These are phyloP conservation scores for Podospora anserina DNA, from an alignment of 495 filamentous ascomycete species.

Conservation along the genomic window DNA sequence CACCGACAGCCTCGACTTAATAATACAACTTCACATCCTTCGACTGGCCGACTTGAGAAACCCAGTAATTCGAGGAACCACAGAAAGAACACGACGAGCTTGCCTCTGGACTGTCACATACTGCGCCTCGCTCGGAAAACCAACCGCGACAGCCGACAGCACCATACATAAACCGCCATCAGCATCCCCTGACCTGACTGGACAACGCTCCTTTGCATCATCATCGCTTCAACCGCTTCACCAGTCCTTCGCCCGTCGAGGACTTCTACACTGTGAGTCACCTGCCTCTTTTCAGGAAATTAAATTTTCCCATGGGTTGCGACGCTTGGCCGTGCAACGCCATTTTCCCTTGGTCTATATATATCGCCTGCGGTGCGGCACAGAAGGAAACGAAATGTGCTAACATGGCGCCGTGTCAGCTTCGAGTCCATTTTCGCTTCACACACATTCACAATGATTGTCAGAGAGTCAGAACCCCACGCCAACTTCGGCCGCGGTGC, in stretches of 20 bases:
- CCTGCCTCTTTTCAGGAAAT: conserved; percentile 24
- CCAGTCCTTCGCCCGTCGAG: conserved; percentile 36
- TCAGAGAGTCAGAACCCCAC: conserved; percentile 41
- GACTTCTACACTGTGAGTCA: conserved; percentile 44
- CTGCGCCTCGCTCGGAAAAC: conserved; percentile 6
- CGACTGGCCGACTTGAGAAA: neutral
- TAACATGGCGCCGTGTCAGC: conserved; percentile 27
- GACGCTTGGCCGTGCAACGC: conserved; percentile 8
- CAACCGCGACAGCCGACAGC: neutral
- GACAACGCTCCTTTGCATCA: conserved; percentile 34
- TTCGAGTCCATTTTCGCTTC: conserved; percentile 13
- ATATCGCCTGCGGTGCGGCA: conserved; percentile 8
- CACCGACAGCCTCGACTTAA: conserved; percentile 10
- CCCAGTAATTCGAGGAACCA: neutral
- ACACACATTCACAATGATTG: conserved; percentile 42
- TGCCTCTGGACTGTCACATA: conserved; percentile 1
- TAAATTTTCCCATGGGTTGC: conserved; percentile 13
- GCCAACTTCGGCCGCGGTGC: conserved; percentile 56
- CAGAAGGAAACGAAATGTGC: conserved; percentile 10
- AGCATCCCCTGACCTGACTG: conserved; percentile 23
- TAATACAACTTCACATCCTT: conserved; percentile 2
- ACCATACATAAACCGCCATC: conserved; percentile 17
- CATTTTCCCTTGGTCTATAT: conserved; percentile 8
- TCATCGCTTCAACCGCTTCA: conserved; percentile 19
- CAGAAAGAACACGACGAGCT: neutral